Base-by-base conservation (phyloP, 345 rosid genomes). In the Salix exigua region DNA sequence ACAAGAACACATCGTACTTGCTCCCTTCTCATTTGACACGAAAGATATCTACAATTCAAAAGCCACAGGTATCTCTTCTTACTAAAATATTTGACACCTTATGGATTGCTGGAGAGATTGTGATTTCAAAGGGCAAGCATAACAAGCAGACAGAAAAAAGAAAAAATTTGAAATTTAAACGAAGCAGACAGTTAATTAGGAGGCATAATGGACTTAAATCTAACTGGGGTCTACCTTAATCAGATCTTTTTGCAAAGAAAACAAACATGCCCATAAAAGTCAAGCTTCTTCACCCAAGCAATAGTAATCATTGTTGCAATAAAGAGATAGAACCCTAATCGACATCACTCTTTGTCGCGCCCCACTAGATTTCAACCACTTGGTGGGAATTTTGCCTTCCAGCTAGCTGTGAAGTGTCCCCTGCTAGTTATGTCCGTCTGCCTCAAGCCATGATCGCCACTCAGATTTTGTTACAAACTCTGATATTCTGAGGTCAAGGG, bases 211-310 rank as follows among this genome's bases (percentile, higher is more conserved):
- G 14, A 21, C 19, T 2, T 16, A 28, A 5, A 53, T 58, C 65
- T 10, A 26, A 64, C 5, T 50, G 82, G 85, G 86, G 81, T 78
- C 86, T 68, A 60, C 78, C 18, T 7, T 60, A 66, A 68, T 60
- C 35, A 71, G 69, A 69, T 64, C 33, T 1, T 40, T 33, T 38
- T 76, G 60, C 46, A 37, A 38, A 0, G 66, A 73, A 48, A 73
- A 75, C 75, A 67, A 70, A 78, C 44, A 72, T 61, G 38, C 35
- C 23, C 1, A 13, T 10, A 75, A 71, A 50, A 68, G 79, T 75
- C 77, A 73, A 75, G 72, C 74, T 77, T 82, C 80, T 63, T 73
- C 85, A 76, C 81, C 84, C 68, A 75, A 86, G 64, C 33, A 33
- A 72, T 31, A 48, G 64, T 42, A 46, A 78, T 75, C 60, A 68